Evolutionary conservation across 306 rosid genomes (phyloP).

Genomic region (Fagus sylvatica): DNA sequence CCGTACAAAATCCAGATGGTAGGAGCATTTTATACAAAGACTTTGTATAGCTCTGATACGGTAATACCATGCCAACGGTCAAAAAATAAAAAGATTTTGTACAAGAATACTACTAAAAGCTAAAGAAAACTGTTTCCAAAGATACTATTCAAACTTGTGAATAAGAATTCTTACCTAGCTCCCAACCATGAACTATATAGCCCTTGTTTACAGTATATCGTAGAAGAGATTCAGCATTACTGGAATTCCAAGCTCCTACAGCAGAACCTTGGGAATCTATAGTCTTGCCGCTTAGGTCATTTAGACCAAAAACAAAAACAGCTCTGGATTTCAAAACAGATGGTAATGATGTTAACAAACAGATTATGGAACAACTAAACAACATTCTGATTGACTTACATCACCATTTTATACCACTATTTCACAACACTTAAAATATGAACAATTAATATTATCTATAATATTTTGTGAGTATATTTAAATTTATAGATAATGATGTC

Average conservation of each 20-base stretch:
- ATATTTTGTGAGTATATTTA: too few species aligned
- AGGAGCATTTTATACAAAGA: too few species aligned
- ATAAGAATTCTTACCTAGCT: conserved; percentile 64
- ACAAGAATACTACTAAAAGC: background rate
- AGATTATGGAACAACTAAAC: background rate
- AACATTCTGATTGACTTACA: too few species aligned
- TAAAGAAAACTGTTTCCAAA: background rate
- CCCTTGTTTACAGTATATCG: conserved; percentile 69
- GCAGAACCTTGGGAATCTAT: conserved; percentile 36
- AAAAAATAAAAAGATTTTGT: too few species aligned
- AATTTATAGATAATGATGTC: too few species aligned
- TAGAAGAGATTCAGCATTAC: conserved; percentile 76
- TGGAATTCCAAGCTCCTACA: conserved; percentile 70
- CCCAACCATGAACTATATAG: conserved; percentile 84
- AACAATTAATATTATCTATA: too few species aligned
- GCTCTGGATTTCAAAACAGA: conserved; percentile 58
- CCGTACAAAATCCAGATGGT: too few species aligned
- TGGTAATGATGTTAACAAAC: conserved; percentile 4
- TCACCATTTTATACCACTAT: too few species aligned
- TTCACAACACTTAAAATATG: too few species aligned
- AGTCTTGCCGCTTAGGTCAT: conserved; percentile 69
- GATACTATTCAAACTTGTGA: background rate
- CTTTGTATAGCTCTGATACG: too few species aligned
- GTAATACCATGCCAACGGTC: too few species aligned
- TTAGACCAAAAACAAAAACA: conserved; percentile 74